These are phyloP conservation scores for Carex arenaria DNA, from an alignment of 202 grass and related monocot genomes.

Conservation along the genomic window DNA sequence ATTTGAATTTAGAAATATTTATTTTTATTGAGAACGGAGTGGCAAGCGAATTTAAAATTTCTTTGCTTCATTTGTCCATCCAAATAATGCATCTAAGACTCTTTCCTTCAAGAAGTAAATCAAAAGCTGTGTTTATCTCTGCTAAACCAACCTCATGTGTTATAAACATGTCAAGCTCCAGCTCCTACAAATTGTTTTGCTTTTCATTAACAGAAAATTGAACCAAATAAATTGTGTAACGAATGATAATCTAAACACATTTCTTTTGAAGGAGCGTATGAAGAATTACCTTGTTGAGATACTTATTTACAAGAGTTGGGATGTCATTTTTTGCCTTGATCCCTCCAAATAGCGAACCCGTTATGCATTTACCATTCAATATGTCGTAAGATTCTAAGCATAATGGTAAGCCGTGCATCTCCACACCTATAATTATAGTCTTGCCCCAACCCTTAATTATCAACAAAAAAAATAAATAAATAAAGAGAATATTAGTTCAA, in stretches of 20 bases:
- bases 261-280: not conserved
- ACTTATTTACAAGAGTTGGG: slow-evolving; percentile 48
- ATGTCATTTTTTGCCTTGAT: slow-evolving; percentile 68
- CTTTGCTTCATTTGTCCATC: slow-evolving; percentile 37
- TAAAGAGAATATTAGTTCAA: not conserved
- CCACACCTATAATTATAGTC: slow-evolving; percentile 45
- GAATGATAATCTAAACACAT: not conserved
- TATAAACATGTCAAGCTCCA: slow-evolving; percentile 50
- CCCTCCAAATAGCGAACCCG: slow-evolving; percentile 50
- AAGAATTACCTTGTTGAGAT: slow-evolving; percentile 44
- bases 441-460: slow-evolving; percentile 50
- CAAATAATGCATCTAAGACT: slow-evolving; percentile 60
- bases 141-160: slow-evolving; percentile 49
- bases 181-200: slow-evolving; percentile 35
- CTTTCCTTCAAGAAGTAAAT: slow-evolving; percentile 48
- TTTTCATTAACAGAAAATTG: not conserved
- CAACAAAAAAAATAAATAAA: not conserved
- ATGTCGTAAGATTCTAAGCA: slow-evolving; percentile 33
- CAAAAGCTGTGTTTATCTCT: slow-evolving; percentile 67
- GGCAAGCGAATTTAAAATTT: not conserved
- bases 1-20: not conserved
- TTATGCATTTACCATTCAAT: slow-evolving; percentile 46
- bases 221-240: not conserved
- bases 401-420: slow-evolving; percentile 22
- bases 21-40: not conserved